Conservation (phyloP, 2,329 filamentous ascomycete species). For the Neonectria coccinea region DNA sequence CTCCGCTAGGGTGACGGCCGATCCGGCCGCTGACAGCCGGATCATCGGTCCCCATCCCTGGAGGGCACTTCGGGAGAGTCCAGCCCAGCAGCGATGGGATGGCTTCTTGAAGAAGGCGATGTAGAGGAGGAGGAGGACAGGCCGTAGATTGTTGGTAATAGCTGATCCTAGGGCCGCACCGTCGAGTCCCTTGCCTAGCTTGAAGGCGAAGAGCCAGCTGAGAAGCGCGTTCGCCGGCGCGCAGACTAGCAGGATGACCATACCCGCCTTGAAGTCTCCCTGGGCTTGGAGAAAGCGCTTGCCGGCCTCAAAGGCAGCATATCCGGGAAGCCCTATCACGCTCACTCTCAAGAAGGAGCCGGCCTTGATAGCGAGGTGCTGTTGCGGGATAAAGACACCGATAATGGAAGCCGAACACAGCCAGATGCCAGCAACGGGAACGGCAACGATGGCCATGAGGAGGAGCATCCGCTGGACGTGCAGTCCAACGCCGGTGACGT, state of each 20-base stretch:
- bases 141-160: constrained; percentile 61
- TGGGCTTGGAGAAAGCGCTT: constrained; percentile 68
- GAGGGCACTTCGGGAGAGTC: constrained; percentile 52
- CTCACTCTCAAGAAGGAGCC: constrained; percentile 62
- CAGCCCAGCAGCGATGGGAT: constrained; percentile 51
- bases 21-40: constrained; percentile 54
- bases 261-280: constrained; percentile 63
- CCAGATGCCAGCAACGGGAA: constrained; percentile 64
- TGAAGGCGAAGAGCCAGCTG: constrained; percentile 62
- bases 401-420: constrained; percentile 60
- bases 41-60: constrained; percentile 56
- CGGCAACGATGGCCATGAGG: constrained; percentile 58
- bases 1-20: constrained; percentile 55
- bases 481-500: constrained; percentile 60
- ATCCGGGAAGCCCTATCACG: constrained; percentile 63
- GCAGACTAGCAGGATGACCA: constrained; percentile 60
- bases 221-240: constrained; percentile 61
- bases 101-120: constrained; percentile 55
- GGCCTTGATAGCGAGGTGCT: constrained; percentile 60
- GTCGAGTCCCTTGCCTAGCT: constrained; percentile 58
- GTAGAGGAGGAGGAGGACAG: constrained; percentile 60
- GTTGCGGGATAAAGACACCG: constrained; percentile 59
- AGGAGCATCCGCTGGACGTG: constrained; percentile 65
- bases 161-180: constrained; percentile 64
- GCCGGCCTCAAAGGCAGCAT: constrained; percentile 64